Percentiles rank a stretch among this genome's conserved stretches.
These are phyloP conservation scores for Vaccinium corymbosum DNA, from an alignment of 148 eudicot genomes.

Conservation along the genomic window DNA sequence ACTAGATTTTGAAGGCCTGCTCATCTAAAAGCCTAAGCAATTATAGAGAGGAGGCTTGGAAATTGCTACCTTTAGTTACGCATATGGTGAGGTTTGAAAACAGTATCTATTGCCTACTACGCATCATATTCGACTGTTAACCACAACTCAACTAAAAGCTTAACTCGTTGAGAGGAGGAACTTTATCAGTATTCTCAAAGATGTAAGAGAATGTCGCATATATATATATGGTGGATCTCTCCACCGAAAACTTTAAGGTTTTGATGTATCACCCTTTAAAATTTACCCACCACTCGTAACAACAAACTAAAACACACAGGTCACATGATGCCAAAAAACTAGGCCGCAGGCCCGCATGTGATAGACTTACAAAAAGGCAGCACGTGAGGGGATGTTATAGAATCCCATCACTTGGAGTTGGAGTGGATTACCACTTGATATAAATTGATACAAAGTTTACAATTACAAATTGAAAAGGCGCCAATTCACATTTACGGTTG, in stretches of 20 bases:
- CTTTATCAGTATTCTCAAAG: neutral
- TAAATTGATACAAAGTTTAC: neutral
- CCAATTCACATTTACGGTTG: neutral
- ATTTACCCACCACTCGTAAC: neutral
- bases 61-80: neutral
- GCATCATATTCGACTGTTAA: neutral
- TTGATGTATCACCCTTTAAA: neutral
- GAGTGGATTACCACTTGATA: no score
- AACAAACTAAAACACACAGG: no score
- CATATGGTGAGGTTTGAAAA: neutral
- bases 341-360: neutral
- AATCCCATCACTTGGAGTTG: no score
- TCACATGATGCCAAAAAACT: neutral
- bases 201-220: neutral
- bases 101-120: neutral
- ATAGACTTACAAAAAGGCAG: neutral
- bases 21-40: neutral
- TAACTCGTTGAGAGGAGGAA: neutral
- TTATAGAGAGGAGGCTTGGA: neutral
- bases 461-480: neutral
- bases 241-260: neutral
- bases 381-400: no score
- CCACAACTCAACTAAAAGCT: neutral
- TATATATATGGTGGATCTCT: neutral
- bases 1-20: constrained; percentile 8